Base-by-base conservation (phyloP, 2,329 filamentous ascomycete species). In the Colletotrichum sp. region DNA sequence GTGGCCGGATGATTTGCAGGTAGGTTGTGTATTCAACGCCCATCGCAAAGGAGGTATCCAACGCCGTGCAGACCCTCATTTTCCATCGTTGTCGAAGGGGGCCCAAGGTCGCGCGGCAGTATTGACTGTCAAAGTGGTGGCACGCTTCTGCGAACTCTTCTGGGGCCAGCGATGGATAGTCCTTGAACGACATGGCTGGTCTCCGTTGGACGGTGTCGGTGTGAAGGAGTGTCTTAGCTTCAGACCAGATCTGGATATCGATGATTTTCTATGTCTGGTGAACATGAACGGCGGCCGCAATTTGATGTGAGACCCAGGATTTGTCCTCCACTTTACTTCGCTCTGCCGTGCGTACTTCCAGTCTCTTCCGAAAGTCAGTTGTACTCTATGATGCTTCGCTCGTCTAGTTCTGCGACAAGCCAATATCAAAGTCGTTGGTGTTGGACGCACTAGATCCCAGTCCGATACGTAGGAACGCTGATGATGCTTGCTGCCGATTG, bases 131-230 rank as follows among this genome's bases (percentile, higher is more conserved):
- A 27, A 93, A 85, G 69, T 89, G 85, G 77, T 92, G 89, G 81
- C 93, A 94, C 69, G 88, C 90, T 78, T 91, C 87, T 67, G 89
- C 83, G 76, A 95, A 95, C 79, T 94, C 92, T 54, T 90, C 87
- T 13, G 83, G 78, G 13, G 83, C 88, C 33, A 95, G 86, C 72
- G 88, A 90, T 8, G 93, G 93, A 79, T 92, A 95, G 65, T 86
- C 83, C 72, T 82, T 77, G 78, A 90, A 88, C 15, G 58, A 27
- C 72, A 74, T 74, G 38, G 3, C 43, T 33, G 33, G n/a, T 57
- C 15, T 36, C 12, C 34, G 2, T 38, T 13, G 34, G 18, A 38
- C 11, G 29, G 18, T 29, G 34, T 31, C 24, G 27, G 13, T 24
- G 27, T 51, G 47, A 18, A 47, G 4, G 8, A 62, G 6, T 27